Base-by-base conservation (phyloP, 495 filamentous ascomycete genomes). In the Clohesyomyces aquaticus region DNA sequence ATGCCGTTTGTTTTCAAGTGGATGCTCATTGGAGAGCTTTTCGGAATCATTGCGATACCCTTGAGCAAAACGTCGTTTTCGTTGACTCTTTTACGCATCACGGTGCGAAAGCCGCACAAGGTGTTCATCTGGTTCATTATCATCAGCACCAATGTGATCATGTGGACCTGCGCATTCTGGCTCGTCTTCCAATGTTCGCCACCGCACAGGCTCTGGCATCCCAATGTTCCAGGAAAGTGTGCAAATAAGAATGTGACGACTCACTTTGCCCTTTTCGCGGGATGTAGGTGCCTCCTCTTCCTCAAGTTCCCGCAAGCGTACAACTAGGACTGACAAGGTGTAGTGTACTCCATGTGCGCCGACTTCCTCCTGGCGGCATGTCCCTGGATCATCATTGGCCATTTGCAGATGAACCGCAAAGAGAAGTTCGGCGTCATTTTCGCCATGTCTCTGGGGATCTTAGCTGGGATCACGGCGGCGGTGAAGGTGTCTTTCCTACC, bases 361-460 rank as follows among this genome's bases (percentile, higher is more conserved):
- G 78, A 80, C 62, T 76, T 80, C 58, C 71, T 77, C 50, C 77
- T 80, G 43, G 78, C 76, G 26, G 65, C 71, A 10, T 76, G 79
- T n/a, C 77, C 77, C 14, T 79, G 77, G 75, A 35, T 79, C 16
- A 76, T 80, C 38, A 79, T 78, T 29, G 70, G 67, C 60, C 72
- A 71, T 8, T 60, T 79, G 28, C 72, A 72, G 18, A 80, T 80
- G 74, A 72, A 74, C 14, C 68, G 61, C 25, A 58, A 69, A 19
- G 78, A 80, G 26, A 80, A 80, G 62, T 50, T 76, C 22, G 69
- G 78, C 53, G 52, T 79, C 14, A 73, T 75, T 3, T 68, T 74
- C 12, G 72, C 77, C 3, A 79, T 79, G 77, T 77, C 75, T 50
- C 64, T 78, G 0, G 77, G 77, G 19, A 68, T 79, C 19, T 70